Conservation (phyloP, 352 stramenopile genomes). For the Pythium chondricola region DNA sequence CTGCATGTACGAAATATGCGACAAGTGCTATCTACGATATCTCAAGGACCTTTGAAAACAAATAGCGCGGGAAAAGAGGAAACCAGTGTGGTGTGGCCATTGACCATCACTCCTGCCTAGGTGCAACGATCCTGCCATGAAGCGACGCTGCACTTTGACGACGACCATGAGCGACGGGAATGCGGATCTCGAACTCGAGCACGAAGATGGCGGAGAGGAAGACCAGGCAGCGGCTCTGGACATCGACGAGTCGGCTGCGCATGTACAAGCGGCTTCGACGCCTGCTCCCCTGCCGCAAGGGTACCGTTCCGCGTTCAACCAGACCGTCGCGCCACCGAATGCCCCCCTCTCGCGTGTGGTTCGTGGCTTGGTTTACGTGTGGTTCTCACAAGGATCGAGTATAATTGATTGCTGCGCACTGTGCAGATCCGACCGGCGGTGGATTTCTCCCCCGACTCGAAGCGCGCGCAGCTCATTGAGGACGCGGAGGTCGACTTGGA, state of each 20-base stretch:
- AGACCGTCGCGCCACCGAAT: conserved; percentile 22
- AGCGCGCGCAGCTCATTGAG: conserved; percentile 65
- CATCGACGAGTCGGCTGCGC: background rate
- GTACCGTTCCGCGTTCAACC: conserved; percentile 21
- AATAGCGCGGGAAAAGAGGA: background rate
- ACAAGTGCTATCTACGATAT: too few relatives aligned
- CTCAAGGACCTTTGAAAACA: background rate
- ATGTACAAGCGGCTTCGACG: background rate
- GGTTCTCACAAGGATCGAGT: too few relatives aligned
- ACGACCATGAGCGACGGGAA: too few relatives aligned
- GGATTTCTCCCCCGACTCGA: conserved; percentile 67
- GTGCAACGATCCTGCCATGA: too few relatives aligned
- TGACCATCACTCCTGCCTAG: background rate
- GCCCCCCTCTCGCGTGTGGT: conserved; percentile 19
- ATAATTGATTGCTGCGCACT: too few relatives aligned
- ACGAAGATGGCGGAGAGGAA: background rate
- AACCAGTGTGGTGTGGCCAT: background rate
- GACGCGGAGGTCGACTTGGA: conserved; percentile 67
- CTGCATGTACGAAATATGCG: too few relatives aligned
- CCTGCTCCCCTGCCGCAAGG: conserved; percentile 7
- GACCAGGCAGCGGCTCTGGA: background rate
- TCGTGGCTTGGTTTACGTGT: too few relatives aligned
- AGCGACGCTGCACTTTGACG: too few relatives aligned
- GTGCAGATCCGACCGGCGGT: conserved; percentile 51
- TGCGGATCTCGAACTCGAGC: too few relatives aligned